Conservation (phyloP, 371 early-diverging fungal species). For the Cokeromyces recurvatus region DNA sequence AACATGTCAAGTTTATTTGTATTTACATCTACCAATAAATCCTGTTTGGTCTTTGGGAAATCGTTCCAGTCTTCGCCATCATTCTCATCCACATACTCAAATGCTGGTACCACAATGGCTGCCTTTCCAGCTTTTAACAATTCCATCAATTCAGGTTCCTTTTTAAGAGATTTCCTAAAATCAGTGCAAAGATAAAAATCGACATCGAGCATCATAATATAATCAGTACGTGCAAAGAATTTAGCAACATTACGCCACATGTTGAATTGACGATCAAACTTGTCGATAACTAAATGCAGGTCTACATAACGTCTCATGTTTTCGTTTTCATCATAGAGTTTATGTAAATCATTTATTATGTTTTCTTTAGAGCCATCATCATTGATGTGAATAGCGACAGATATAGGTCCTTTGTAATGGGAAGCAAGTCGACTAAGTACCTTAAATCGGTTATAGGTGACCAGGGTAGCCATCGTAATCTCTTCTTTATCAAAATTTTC, state of each 20-base stretch:
- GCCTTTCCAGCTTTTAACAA: conserved; percentile 42
- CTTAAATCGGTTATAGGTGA: conserved; percentile 54
- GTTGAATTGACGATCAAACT: conserved; percentile 66
- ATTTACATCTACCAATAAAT: conserved; percentile 35
- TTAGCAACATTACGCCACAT: conserved; percentile 71
- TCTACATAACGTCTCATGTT: conserved; percentile 57
- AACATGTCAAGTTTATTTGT: conserved; percentile 55
- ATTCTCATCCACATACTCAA: conserved; percentile 53
- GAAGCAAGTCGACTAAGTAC: conserved; percentile 52
- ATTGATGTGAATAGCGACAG: conserved; percentile 60
- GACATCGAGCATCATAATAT: conserved; percentile 68
- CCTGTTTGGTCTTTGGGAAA: conserved; percentile 52
- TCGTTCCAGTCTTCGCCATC: conserved; percentile 51
- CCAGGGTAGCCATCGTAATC: conserved; percentile 59
- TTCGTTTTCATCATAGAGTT: conserved; percentile 46
- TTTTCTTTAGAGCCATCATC: conserved; percentile 50
- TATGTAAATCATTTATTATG: conserved; percentile 44
- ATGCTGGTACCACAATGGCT: conserved; percentile 63
- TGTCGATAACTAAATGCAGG: conserved; percentile 59
- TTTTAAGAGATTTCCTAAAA: conserved; percentile 42
- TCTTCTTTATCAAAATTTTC: conserved; percentile 50
- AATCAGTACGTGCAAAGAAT: conserved; percentile 63
- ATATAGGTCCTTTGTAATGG: conserved; percentile 62
- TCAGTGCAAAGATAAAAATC: conserved; percentile 67
- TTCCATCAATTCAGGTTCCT: conserved; percentile 33